Evolutionary conservation across 495 filamentous ascomycete genomes (phyloP).

Genomic region (Neurospora terricola): DNA sequence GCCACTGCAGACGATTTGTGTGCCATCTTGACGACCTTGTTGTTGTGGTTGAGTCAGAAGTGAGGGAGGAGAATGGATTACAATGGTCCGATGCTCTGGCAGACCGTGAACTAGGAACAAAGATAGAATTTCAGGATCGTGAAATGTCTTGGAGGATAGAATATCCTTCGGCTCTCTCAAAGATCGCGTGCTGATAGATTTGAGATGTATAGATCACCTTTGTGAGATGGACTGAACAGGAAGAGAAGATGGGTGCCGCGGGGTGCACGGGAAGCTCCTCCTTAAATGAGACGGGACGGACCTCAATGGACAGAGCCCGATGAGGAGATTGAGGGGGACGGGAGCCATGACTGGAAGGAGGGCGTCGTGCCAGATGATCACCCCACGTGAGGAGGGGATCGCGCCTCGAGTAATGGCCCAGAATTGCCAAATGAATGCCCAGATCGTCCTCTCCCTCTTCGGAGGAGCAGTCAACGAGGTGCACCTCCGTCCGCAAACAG

Average conservation of each 20-base stretch:
- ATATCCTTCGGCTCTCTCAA: neutral
- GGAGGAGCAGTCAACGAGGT: neutral
- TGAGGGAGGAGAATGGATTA: conserved; percentile 1
- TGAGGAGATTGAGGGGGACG: neutral
- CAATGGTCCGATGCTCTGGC: neutral
- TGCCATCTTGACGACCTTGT: conserved; percentile 33
- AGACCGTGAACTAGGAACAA: neutral
- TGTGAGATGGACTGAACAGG: neutral
- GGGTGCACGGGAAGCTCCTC: neutral
- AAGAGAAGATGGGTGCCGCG: neutral
- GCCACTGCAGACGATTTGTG: conserved; percentile 36
- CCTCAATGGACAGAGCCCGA: neutral
- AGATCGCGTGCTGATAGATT: neutral
- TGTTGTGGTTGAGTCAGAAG: neutral
- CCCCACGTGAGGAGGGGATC: neutral
- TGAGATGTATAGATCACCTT: neutral
- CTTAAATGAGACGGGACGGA: neutral
- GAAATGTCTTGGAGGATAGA: neutral
- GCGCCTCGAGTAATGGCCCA: neutral
- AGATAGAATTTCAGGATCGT: neutral
- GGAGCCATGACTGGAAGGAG: neutral
- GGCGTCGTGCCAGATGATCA: neutral
- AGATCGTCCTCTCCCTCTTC: neutral
- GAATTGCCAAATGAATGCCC: neutral
- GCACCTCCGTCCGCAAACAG: neutral